Evolutionary conservation across 2,329 filamentous ascomycete species (phyloP).

Genomic region (Basipetospora chlamydospora): DNA sequence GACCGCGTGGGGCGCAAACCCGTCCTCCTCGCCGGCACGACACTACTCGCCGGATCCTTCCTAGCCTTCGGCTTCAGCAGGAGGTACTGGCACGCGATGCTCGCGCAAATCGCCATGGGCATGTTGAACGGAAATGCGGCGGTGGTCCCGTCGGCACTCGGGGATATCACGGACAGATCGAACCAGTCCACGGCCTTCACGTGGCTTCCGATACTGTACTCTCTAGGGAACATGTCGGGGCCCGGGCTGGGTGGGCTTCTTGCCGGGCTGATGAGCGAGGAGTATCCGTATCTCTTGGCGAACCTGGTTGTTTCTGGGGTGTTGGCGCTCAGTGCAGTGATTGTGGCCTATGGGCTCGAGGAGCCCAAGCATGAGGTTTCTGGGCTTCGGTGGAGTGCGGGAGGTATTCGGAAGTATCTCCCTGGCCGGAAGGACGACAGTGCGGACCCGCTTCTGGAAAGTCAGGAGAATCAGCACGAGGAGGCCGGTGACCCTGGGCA

Average conservation of each 20-base stretch:
- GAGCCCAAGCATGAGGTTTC: slow-evolving; percentile 43
- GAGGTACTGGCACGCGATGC: slow-evolving; percentile 67
- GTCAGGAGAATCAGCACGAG: background rate
- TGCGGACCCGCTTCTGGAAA: background rate
- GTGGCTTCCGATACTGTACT: slow-evolving; percentile 92
- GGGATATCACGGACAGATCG: slow-evolving; percentile 85
- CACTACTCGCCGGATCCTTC: slow-evolving; percentile 72
- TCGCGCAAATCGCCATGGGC: slow-evolving; percentile 83
- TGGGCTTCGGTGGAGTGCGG: no score
- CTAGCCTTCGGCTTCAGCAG: slow-evolving; percentile 75
- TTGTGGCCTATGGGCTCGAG: slow-evolving; percentile 69
- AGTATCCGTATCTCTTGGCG: slow-evolving; percentile 72
- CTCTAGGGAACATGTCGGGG: slow-evolving; percentile 82
- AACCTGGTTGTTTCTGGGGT: slow-evolving; percentile 67
- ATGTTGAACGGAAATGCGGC: slow-evolving; percentile 90
- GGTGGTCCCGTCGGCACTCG: slow-evolving; percentile 82
- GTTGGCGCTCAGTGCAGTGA: slow-evolving; percentile 54
- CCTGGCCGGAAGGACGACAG: background rate
- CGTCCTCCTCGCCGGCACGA: slow-evolving; percentile 61
- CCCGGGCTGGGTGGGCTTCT: slow-evolving; percentile 81
- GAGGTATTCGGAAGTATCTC: background rate
- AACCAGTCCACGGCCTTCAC: slow-evolving; percentile 92
- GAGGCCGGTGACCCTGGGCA: background rate
- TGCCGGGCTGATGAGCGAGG: slow-evolving; percentile 43
- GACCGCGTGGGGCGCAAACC: slow-evolving; percentile 62